A percentile compares a stretch with the other conserved stretches of the same genome.
Evolutionary conservation across 306 rosid genomes (phyloP).

Genomic region (barrel medic (Medicago truncatula)): DNA sequence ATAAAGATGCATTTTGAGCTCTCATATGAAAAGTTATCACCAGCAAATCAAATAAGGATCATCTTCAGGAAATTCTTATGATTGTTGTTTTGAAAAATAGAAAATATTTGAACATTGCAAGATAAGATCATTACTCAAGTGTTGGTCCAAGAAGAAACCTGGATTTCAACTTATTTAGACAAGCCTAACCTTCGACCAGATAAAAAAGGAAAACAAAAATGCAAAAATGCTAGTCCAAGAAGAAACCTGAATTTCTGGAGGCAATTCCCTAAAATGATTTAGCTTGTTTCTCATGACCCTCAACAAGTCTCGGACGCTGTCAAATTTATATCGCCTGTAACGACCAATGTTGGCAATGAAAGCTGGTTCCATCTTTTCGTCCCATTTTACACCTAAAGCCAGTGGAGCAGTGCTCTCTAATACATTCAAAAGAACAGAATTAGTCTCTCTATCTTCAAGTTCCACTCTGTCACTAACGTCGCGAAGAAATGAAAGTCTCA

Average conservation of each 20-base stretch:
- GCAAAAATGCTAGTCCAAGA: conserved; percentile 13
- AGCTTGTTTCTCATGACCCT: conserved; percentile 86
- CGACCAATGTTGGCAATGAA: conserved; percentile 72
- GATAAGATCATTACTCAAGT: not conserved
- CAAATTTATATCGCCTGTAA: conserved; percentile 74
- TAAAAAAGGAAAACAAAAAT: not conserved
- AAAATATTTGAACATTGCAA: not conserved
- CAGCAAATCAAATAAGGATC: not conserved
- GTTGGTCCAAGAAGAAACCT: not conserved
- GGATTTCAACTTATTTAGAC: not conserved
- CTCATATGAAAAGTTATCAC: not conserved
- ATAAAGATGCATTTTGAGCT: not conserved
- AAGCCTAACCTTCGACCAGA: not conserved
- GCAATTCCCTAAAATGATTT: conserved; percentile 84
- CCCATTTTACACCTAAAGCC: conserved; percentile 77
- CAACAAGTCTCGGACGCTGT: conserved; percentile 80
- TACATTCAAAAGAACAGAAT: conserved; percentile 61
- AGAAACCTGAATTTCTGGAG: conserved; percentile 79
- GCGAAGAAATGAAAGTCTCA: conserved; percentile 78
- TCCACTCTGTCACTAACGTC: conserved; percentile 85
- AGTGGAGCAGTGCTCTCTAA: conserved; percentile 60
- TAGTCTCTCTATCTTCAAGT: conserved; percentile 68
- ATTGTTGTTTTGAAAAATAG: not conserved
- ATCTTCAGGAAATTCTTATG: not conserved
- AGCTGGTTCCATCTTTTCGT: conserved; percentile 68